These are phyloP conservation scores for Phialophora verrucosa DNA, from an alignment of 2,329 filamentous ascomycete species.

Conservation along the genomic window DNA sequence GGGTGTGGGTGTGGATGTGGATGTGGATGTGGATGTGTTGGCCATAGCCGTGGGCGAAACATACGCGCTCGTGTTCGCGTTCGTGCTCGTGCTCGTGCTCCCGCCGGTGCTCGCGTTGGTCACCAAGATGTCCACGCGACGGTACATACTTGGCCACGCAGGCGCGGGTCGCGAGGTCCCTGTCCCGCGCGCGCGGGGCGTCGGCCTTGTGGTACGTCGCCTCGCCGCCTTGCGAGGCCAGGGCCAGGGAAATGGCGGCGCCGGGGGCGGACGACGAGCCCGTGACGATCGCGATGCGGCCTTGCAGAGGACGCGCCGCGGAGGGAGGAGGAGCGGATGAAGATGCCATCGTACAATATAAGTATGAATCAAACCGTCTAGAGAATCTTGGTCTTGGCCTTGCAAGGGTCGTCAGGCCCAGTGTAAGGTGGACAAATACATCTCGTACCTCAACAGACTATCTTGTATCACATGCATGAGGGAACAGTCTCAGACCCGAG, in stretches of 20 bases:
- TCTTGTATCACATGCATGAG: not conserved
- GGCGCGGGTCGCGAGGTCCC: constrained; percentile 32
- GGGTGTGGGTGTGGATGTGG: constrained; percentile 14
- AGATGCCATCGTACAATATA: not conserved
- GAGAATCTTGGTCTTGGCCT: not conserved
- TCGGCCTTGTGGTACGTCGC: constrained; percentile 32
- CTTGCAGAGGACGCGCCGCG: constrained; percentile 43
- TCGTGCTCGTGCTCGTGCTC: constrained; percentile 66
- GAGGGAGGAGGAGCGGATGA: not conserved
- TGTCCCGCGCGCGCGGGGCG: constrained; percentile 29
- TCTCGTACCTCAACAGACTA: not conserved
- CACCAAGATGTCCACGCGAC: constrained; percentile 81
- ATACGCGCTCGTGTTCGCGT: too few species aligned
- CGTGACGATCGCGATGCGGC: constrained; percentile 75
- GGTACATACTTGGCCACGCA: constrained; percentile 33
- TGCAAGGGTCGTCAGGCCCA: not conserved
- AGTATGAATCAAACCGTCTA: not conserved
- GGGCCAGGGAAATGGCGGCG: constrained; percentile 71
- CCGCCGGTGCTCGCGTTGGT: constrained; percentile 85
- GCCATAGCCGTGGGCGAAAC: not conserved
- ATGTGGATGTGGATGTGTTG: constrained; percentile 20
- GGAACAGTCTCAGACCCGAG: not conserved
- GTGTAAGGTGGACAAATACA: too few species aligned
- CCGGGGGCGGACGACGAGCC: constrained; percentile 82
- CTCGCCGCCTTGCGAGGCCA: constrained; percentile 62